phyloP scores from a whole-genome alignment of 345 rosid genomes.

The Litchi chinensis region DNA sequence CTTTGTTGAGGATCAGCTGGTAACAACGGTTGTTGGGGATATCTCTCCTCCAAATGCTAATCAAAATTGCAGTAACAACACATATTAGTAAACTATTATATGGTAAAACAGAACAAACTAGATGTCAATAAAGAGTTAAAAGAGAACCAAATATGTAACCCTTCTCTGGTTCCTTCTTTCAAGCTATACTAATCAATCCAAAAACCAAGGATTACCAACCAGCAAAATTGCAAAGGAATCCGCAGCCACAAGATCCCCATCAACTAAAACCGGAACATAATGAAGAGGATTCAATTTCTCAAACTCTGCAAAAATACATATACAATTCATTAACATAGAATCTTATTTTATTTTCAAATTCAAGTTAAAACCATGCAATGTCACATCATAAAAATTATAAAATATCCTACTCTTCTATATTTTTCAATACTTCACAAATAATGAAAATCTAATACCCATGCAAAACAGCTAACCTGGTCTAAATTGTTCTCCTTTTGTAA shows the following conservation, averaged over 20 bases:
- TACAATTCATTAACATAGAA: neutral
- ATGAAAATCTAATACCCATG: neutral
- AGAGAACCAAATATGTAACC: neutral
- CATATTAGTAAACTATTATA: neutral
- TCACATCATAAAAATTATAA: neutral
- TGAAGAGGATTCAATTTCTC: conserved; percentile 49
- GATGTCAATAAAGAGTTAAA: neutral
- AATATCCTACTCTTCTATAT: neutral
- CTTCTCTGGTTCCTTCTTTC: neutral
- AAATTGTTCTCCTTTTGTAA: conserved; percentile 48
- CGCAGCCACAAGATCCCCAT: conserved; percentile 51
- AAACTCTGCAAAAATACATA: conserved; percentile 42
- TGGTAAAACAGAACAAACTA: neutral
- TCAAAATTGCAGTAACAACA: neutral
- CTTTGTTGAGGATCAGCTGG: conserved; percentile 42
- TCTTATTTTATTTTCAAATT: neutral
- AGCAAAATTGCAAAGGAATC: conserved; percentile 58
- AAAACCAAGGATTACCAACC: conserved; percentile 34
- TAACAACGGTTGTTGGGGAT: conserved; percentile 45
- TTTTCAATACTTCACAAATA: too few species aligned
- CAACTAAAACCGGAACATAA: conserved; percentile 50
- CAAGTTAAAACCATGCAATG: neutral
- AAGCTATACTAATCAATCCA: neutral
- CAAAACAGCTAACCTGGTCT: conserved; percentile 36
- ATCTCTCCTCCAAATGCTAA: conserved; percentile 57